Percentiles rank a stretch among this genome's conserved stretches.
Evolutionary conservation across 352 stramenopile species (phyloP).

Genomic region (Peronospora tabacina): DNA sequence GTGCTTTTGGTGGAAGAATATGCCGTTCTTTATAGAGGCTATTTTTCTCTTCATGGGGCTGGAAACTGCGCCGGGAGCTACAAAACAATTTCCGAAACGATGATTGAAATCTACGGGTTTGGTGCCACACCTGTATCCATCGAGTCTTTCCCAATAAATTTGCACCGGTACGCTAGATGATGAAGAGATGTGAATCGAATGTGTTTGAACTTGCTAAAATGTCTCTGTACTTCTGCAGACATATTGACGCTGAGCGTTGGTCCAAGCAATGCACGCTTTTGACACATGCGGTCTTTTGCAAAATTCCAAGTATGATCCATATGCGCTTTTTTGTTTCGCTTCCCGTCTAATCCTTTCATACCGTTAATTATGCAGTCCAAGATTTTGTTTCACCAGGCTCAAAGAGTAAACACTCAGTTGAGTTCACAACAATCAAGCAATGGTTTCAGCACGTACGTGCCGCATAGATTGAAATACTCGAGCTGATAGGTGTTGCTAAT

Average conservation of each 20-base stretch:
- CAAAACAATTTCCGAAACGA: constrained; percentile 23
- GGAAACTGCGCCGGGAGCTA: constrained; percentile 25
- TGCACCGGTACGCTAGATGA: constrained; percentile 26
- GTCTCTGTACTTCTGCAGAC: constrained; percentile 21
- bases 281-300: constrained; percentile 72
- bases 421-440: constrained; percentile 59
- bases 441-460: constrained; percentile 81
- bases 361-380: constrained; percentile 32
- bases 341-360: not conserved
- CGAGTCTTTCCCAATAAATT: constrained; percentile 22
- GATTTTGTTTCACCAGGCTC: constrained; percentile 56
- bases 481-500: constrained; percentile 1
- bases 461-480: not conserved
- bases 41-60: constrained; percentile 41
- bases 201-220: constrained; percentile 6
- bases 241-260: constrained; percentile 53
- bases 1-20: constrained; percentile 41
- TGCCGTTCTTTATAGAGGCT: constrained; percentile 40
- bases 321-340: not conserved
- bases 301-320: constrained; percentile 50
- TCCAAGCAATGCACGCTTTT: constrained; percentile 71
- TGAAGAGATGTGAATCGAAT: not conserved
- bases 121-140: constrained; percentile 1
- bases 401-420: constrained; percentile 42
- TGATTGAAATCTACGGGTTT: constrained; percentile 24